Percentiles rank a stretch among this genome's conserved stretches.
Evolutionary conservation across 495 filamentous ascomycete genomes (phyloP).

Genomic region (Aspergillus avenaceus): DNA sequence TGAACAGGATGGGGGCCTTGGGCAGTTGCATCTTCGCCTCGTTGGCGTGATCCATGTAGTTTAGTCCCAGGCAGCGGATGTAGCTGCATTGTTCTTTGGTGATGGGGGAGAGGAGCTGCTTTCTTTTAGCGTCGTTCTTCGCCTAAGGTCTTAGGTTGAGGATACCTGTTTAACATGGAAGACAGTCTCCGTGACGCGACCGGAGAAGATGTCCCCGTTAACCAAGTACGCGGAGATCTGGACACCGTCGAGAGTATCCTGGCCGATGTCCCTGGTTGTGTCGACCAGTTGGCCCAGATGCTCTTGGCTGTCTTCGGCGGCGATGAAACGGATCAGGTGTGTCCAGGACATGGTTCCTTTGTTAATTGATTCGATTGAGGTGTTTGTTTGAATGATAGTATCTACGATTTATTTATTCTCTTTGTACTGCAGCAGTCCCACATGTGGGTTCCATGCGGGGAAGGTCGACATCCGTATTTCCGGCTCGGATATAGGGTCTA

Average conservation of each 20-base stretch:
- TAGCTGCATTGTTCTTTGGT: background rate
- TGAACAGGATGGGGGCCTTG: slow-evolving; percentile 65
- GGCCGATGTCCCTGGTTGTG: background rate
- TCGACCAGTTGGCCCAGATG: slow-evolving; percentile 6
- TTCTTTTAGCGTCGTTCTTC: background rate
- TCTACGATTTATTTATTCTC: too few species aligned
- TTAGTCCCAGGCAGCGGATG: slow-evolving; percentile 59
- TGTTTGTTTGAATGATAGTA: too few species aligned
- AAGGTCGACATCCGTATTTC: too few species aligned
- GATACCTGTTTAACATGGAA: slow-evolving; percentile 1
- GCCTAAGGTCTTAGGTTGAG: background rate
- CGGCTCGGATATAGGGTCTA: too few species aligned
- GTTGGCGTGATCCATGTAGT: slow-evolving; percentile 66
- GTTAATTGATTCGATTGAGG: background rate
- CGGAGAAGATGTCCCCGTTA: background rate
- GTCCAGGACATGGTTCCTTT: background rate
- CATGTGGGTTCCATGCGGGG: too few species aligned
- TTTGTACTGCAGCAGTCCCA: too few species aligned
- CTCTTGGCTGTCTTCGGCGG: slow-evolving; percentile 3
- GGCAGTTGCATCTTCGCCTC: slow-evolving; percentile 57
- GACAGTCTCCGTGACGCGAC: background rate
- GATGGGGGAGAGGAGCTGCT: slow-evolving; percentile 3
- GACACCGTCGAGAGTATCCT: background rate
- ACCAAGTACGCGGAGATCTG: background rate
- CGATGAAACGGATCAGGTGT: slow-evolving; percentile 7